These are phyloP conservation scores for Cytospora paraplurivora DNA, from an alignment of 2,329 filamentous ascomycete genomes.

Conservation along the genomic window DNA sequence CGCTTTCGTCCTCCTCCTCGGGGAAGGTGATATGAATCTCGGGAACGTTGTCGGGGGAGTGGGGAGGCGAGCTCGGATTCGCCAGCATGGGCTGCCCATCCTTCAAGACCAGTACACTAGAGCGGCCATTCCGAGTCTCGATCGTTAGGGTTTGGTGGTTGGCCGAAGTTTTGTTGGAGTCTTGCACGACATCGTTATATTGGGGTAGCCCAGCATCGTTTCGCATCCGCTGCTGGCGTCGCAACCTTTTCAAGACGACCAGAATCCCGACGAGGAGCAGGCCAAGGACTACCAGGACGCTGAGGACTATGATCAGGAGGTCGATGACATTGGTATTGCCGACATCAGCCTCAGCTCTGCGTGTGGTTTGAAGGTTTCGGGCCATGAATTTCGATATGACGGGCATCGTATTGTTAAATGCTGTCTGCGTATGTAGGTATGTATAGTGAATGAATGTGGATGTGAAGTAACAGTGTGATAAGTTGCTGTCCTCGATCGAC, in stretches of 20 bases:
- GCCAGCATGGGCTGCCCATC: constrained; percentile 75
- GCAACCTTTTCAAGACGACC: constrained; percentile 70
- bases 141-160: constrained; percentile 61
- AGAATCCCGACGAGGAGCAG: constrained; percentile 69
- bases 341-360: constrained; percentile 37
- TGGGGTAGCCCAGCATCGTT: constrained; percentile 62
- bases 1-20: constrained; percentile 85
- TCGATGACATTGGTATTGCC: constrained; percentile 55
- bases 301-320: constrained; percentile 77
- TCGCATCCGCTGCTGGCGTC: constrained; percentile 48
- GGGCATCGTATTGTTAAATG: constrained; percentile 38
- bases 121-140: constrained; percentile 58
- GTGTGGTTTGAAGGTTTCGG: constrained; percentile 51
- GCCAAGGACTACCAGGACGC: constrained; percentile 69
- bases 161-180: constrained; percentile 48
- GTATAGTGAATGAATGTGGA: constrained; percentile 21
- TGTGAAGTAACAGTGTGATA: constrained; percentile 12
- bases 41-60: constrained; percentile 80
- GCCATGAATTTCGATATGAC: constrained; percentile 42
- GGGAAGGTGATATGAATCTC: constrained; percentile 99
- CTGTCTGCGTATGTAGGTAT: constrained; percentile 26
- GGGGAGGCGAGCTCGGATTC: constrained; percentile 73
- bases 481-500: constrained; percentile 19
- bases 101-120: constrained; percentile 76
- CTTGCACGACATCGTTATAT: constrained; percentile 59